Base-by-base conservation (phyloP, 495 filamentous ascomycete genomes). In the Diplogelasinospora grovesii region DNA sequence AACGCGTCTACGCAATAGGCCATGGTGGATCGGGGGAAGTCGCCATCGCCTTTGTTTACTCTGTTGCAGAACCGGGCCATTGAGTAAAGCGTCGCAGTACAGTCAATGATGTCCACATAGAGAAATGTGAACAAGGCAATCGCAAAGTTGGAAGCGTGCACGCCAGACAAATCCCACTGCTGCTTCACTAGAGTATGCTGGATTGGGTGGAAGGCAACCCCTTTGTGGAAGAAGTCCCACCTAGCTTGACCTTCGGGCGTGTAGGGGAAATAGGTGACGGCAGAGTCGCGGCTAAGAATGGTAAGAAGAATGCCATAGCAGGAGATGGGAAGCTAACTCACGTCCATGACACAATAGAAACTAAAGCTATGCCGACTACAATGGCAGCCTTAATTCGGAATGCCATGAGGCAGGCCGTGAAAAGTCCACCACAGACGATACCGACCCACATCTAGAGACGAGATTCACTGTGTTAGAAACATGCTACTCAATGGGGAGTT, bases 281-380 rank as follows among this genome's bases (percentile, higher is more conserved):
- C 43, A 2, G 85, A 87, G 16, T 75, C 65, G 14, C 85, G 78
- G 5, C 70, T 75, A 18, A 24, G 11, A 23, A 29, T 35, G 22
- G 25, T 40, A 20, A 40, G 37, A 9, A 4, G 3, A 20, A 2
- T 22, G 37, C 8, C 15, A 10, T 8, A 22, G 6, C n/a, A 30
- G 1, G 14, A 2, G 26, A 19, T 2, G 4, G 18, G 4, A 18
- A 3, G 10, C 24, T 18, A 19, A 65, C 69, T 63, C 28, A 73
- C 45, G 86, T 85, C 85, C 85, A 89, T 3, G 83, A 87, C 44
- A 89, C 73, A 46, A 89, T 82, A 2, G 84, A 86, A 18, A 92
- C 86, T 8, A 89, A 59, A 30, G 78, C 61, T 24, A 92, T 89
- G n/a, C 86, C 86, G n/a, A 81, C 76, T 40, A 89, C 81, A 23